Evolutionary conservation across 331 rosid genomes (phyloP), one percentile per base, ranked within the genome.

Genomic region (Rhamnella rubrinervis): DNA sequence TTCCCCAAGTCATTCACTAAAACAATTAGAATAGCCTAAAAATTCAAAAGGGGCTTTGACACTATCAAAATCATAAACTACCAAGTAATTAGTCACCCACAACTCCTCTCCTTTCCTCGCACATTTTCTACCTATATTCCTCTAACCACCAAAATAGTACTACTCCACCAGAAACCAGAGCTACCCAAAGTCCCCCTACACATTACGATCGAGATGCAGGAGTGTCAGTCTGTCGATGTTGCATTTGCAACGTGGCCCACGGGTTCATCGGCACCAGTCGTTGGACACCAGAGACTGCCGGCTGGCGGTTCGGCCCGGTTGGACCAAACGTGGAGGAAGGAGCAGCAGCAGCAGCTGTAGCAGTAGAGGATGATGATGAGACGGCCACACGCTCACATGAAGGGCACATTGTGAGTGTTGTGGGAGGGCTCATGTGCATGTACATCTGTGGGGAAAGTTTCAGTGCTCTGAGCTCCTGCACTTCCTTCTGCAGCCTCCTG

Each of bases 401-500:
- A 61, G 97, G 92, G 78, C 97, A 93, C 93, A 93, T 90, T 51
- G 96, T 90, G 61, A 90, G 98, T 21, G 98, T 93, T 58, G 96
- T 90, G 49, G 98, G 97, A 72, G 97, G 98, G 60, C 74, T 88
- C 93, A 90, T 90, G 52, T 93, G 90, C 96, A 81, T 90, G 84
- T 90, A 87, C 31, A 88, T 74, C 75, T 86, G 95, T 50, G 97
- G 98, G 13, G 98, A 90, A 21, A 93, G 77, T 71, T 93, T 90
- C 74, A 93, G 83, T 23, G 95, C 88, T 72, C 97, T 90, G 0
- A 93, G 93, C 81, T 90, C 98, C 71, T 85, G 93, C 72, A 88
- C 92, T 77, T 93, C 97, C 80, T 88, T 90, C 66, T 87, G 96
- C 82, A 88, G 31, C 83, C 96, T 79, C 79, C 85, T 77, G 69